Evolutionary conservation across 306 rosid genomes (phyloP).

Genomic region (Cucumis cinereus): DNA sequence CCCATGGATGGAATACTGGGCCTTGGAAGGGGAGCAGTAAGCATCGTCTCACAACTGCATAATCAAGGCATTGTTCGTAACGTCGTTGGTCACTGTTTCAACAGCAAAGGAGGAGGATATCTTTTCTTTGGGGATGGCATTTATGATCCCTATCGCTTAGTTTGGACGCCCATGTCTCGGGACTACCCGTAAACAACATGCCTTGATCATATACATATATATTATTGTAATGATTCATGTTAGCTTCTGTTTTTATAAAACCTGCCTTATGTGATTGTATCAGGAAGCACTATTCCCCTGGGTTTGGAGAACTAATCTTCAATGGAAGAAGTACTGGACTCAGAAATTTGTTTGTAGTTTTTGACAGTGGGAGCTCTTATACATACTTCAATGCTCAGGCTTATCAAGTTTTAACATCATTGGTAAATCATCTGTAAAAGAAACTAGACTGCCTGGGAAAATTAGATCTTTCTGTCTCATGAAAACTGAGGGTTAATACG

Average conservation of each 20-base stretch:
- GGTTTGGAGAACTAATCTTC: constrained; percentile 48
- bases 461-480: background rate
- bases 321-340: constrained; percentile 50
- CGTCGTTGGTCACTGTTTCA: constrained; percentile 79
- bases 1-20: constrained; percentile 84
- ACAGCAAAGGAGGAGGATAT: constrained; percentile 73
- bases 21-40: constrained; percentile 75
- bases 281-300: constrained; percentile 84
- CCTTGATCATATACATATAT: background rate
- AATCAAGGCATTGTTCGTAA: constrained; percentile 52
- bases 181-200: constrained; percentile 39
- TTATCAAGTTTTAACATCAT: constrained; percentile 37
- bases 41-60: constrained; percentile 64
- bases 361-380: constrained; percentile 84
- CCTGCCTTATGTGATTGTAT: constrained; percentile 12
- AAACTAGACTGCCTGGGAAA: background rate
- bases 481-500: background rate
- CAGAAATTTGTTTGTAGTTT: constrained; percentile 30
- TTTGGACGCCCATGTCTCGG: constrained; percentile 57
- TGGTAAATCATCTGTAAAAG: constrained; percentile 24
- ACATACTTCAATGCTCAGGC: constrained; percentile 61
- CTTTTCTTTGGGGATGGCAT: constrained; percentile 63
- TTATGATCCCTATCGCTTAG: constrained; percentile 39
- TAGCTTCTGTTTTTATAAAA: background rate
- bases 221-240: constrained; percentile 1